These are phyloP conservation scores for Gastrodia elata DNA, from an alignment of 106 monocot genomes.

Conservation along the genomic window DNA sequence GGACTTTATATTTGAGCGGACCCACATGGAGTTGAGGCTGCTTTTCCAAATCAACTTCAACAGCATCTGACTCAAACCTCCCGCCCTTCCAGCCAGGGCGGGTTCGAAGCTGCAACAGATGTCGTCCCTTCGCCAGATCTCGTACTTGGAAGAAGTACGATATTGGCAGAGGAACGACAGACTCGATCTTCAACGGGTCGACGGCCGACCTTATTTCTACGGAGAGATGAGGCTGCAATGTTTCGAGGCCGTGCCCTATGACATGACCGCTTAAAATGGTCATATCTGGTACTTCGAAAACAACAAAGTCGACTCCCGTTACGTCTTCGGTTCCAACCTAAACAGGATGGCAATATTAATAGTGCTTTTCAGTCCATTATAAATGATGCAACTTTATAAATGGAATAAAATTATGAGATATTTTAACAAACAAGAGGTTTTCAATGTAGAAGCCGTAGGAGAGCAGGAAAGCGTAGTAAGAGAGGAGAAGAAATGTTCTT, in stretches of 20 bases:
- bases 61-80: conserved; percentile 62
- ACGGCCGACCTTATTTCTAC: conserved; percentile 64
- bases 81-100: conserved; percentile 35
- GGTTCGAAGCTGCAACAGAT: conserved; percentile 66
- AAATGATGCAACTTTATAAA: too few species aligned
- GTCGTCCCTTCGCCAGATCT: conserved; percentile 67
- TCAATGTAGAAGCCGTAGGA: neutral
- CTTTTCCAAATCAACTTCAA: conserved; percentile 75
- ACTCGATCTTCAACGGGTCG: conserved; percentile 54
- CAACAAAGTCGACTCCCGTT: conserved; percentile 66
- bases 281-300: conserved; percentile 75
- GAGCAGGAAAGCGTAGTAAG: neutral
- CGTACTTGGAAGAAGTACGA: conserved; percentile 70
- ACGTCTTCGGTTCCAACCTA: conserved; percentile 79
- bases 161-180: conserved; percentile 62
- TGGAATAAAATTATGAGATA: too few species aligned
- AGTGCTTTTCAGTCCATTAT: too few species aligned
- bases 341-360: neutral
- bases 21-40: conserved; percentile 76
- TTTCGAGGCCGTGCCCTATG: conserved; percentile 54
- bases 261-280: conserved; percentile 87
- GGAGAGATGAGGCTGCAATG: conserved; percentile 61
- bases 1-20: conserved; percentile 53
- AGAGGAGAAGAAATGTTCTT: too few species aligned
- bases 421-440: neutral